phyloP scores from a whole-genome alignment of 768 basidiomycete genomes.

The Kwoniella shandongensis region DNA sequence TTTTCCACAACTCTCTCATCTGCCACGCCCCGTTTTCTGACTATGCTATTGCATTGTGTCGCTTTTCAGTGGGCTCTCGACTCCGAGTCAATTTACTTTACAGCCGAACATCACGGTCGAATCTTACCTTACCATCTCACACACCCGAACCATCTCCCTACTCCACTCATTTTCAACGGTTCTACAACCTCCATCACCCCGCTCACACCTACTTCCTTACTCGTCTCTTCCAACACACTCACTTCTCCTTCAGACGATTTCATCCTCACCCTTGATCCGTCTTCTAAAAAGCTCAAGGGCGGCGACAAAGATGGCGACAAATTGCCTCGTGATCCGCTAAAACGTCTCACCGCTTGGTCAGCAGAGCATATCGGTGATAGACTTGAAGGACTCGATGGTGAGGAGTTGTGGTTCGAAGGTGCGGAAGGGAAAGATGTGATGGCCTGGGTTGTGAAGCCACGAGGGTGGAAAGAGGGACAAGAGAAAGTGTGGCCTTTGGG shows the following conservation, averaged over 20 bases:
- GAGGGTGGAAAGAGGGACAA: conserved; percentile 64
- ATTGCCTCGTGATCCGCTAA: conserved; percentile 42
- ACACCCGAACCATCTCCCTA: conserved; percentile 38
- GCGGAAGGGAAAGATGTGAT: conserved; percentile 73
- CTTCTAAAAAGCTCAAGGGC: conserved; percentile 28
- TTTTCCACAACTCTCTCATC: neutral
- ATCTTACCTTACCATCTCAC: conserved; percentile 53
- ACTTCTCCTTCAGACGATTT: conserved; percentile 78
- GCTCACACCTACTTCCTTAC: conserved; percentile 63
- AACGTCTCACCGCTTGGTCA: conserved; percentile 68
- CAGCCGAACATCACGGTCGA: conserved; percentile 74
- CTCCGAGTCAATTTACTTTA: conserved; percentile 68
- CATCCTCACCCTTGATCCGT: conserved; percentile 58
- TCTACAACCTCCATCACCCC: conserved; percentile 58
- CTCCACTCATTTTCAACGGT: conserved; percentile 40
- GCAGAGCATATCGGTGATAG: conserved; percentile 56
- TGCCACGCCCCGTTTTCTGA: too few species aligned
- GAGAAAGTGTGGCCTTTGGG: conserved; percentile 67
- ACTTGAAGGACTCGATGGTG: conserved; percentile 54
- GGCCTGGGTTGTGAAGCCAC: conserved; percentile 79
- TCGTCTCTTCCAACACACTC: conserved; percentile 73
- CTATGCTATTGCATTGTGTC: too few species aligned
- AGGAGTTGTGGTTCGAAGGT: conserved; percentile 89
- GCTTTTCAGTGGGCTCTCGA: conserved; percentile 68
- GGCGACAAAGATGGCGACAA: conserved; percentile 54